These are phyloP conservation scores for Escovopsis sp. DNA, from an alignment of 2,329 filamentous ascomycete species.

Conservation along the genomic window DNA sequence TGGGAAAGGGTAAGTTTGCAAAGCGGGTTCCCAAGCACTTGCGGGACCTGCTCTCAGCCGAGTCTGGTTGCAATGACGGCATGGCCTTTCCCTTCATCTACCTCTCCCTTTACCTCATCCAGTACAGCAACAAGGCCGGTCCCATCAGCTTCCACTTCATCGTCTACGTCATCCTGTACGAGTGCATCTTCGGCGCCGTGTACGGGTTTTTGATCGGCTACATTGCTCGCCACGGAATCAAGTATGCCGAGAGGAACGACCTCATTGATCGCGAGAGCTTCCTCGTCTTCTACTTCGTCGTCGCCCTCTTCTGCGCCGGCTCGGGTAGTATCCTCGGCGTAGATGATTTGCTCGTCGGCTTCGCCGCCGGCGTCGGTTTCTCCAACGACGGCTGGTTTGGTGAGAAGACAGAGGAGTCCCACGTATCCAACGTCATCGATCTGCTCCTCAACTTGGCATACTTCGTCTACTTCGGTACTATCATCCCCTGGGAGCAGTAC, in stretches of 20 bases:
- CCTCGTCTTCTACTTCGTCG: constrained; percentile 94
- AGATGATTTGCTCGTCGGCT: constrained; percentile 88
- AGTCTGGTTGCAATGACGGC: constrained; percentile 97
- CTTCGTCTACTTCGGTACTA: constrained; percentile 94
- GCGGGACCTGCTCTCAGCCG: constrained; percentile 83
- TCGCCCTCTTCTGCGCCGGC: constrained; percentile 89
- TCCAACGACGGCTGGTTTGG: constrained; percentile 99
- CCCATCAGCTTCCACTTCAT: constrained; percentile 76
- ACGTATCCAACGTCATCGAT: constrained; percentile 98
- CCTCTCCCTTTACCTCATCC: constrained; percentile 76
- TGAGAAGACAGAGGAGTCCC: constrained; percentile 94
- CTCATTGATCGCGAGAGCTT: constrained; percentile 94
- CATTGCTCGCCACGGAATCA: constrained; percentile 78
- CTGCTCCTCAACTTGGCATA: constrained; percentile 92
- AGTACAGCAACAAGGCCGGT: constrained; percentile 54
- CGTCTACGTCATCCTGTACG: constrained; percentile 80
- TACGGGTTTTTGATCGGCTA: constrained; percentile 85
- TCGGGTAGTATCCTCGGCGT: constrained; percentile 82
- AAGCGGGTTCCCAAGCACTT: constrained; percentile 96
- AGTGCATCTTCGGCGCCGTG: constrained; percentile 84
- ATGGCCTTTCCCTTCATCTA: constrained; percentile 99
- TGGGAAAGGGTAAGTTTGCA: constrained; percentile 97
- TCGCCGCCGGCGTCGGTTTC: constrained; percentile 93
- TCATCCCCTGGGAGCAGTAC: constrained; percentile 91
- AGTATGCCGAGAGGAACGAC: constrained; percentile 67